Conservation (phyloP, 2,329 filamentous ascomycete species). For the Botrytis porri region DNA sequence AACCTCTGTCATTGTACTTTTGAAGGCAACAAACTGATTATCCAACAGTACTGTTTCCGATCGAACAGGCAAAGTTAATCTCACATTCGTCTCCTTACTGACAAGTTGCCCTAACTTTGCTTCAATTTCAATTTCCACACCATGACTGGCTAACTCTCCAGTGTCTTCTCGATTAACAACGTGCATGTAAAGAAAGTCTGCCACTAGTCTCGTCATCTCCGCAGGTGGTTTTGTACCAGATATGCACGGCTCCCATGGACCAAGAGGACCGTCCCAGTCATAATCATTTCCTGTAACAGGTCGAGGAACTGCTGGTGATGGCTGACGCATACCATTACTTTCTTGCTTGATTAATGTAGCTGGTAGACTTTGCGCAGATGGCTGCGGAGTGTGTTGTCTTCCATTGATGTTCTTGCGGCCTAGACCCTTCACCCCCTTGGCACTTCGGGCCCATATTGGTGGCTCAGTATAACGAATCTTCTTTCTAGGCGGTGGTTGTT, state of each 20-base stretch:
- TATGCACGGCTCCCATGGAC: conserved; percentile 65
- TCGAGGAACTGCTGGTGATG: conserved; percentile 22
- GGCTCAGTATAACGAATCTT: conserved; percentile 50
- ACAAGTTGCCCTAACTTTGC: conserved; percentile 86
- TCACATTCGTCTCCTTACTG: conserved; percentile 66
- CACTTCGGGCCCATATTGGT: conserved; percentile 46
- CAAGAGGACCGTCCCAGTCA: conserved; percentile 39
- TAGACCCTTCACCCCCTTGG: conserved; percentile 25
- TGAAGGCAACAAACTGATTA: conserved; percentile 64
- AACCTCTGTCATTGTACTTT: conserved; percentile 88
- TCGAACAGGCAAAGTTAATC: conserved; percentile 64
- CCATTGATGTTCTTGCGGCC: conserved; percentile 30
- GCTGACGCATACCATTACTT: conserved; percentile 32
- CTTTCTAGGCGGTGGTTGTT: conserved; percentile 48
- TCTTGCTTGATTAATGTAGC: conserved; percentile 28
- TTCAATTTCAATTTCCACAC: conserved; percentile 85
- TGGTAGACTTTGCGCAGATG: conserved; percentile 19
- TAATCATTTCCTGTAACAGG: conserved; percentile 14
- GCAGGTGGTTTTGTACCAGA: conserved; percentile 69
- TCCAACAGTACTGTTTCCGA: conserved; percentile 69
- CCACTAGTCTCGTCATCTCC: conserved; percentile 71
- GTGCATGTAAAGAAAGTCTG: conserved; percentile 74
- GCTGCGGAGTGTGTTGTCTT: conserved; percentile 23
- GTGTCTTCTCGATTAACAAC: conserved; percentile 67
- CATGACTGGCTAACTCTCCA: conserved; percentile 58